A percentile compares a stretch with the other conserved stretches of the same genome.
phyloP scores from a whole-genome alignment of 106 monocot genomes.

The Ottelia alismoides region DNA sequence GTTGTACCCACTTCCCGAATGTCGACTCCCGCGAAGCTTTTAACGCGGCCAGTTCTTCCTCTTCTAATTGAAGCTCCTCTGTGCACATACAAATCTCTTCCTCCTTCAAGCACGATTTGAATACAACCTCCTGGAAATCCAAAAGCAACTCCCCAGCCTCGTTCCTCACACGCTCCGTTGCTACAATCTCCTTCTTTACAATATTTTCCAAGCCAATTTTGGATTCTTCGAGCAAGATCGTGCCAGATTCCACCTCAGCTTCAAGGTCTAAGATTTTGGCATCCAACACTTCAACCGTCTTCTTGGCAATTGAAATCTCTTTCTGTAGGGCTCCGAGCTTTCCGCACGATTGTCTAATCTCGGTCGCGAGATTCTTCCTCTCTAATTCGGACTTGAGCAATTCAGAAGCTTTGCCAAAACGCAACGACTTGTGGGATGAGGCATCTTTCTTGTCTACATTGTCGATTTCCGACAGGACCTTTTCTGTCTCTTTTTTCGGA shows the following conservation, averaged over 20 bases:
- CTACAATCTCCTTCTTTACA: neutral
- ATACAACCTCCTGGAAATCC: conserved; percentile 5
- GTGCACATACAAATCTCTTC: no score
- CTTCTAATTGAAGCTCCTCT: no score
- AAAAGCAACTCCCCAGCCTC: conserved; percentile 1
- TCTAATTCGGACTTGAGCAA: conserved; percentile 8
- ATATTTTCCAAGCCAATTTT: neutral
- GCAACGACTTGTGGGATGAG: neutral
- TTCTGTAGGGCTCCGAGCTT: neutral
- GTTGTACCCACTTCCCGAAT: no score
- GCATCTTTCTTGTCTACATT: conserved; percentile 6
- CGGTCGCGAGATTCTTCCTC: conserved; percentile 1
- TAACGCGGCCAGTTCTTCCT: no score
- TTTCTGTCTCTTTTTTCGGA: conserved; percentile 1
- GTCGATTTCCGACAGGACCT: conserved; percentile 7
- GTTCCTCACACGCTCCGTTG: neutral
- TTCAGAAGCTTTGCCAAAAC: conserved; percentile 12
- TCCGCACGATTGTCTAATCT: conserved; percentile 2
- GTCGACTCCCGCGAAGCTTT: no score
- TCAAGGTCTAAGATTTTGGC: conserved; percentile 1
- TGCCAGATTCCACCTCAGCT: neutral
- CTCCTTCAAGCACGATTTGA: no score
- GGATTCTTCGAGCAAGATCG: neutral
- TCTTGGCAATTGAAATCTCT: neutral
- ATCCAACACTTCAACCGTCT: neutral